phyloP scores from a whole-genome alignment of 257 asterid genomes.

The Coffea canephora region DNA sequence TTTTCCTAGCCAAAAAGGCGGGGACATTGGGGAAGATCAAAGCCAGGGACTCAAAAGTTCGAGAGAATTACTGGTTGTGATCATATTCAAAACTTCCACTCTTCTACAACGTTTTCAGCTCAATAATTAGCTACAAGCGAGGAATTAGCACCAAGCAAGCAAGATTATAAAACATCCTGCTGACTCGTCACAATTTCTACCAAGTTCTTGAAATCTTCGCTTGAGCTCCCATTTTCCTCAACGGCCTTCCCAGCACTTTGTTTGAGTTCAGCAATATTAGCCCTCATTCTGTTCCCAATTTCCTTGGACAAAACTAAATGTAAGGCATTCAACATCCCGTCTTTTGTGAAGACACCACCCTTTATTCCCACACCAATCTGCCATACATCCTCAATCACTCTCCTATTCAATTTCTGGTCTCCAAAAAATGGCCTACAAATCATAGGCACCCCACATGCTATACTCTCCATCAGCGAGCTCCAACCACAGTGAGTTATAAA shows the following conservation, averaged over 20 bases:
- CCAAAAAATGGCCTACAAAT: slow-evolving; percentile 27
- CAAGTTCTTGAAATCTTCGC: slow-evolving; percentile 3
- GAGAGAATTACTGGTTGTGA: not conserved
- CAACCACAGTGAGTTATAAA: slow-evolving; percentile 24
- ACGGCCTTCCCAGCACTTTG: slow-evolving; percentile 12
- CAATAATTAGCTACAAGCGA: not conserved
- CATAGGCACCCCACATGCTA: slow-evolving; percentile 22
- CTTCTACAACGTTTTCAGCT: not conserved
- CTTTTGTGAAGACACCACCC: slow-evolving; percentile 10
- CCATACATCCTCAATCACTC: slow-evolving; percentile 18
- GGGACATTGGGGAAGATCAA: no score
- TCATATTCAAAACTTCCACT: not conserved
- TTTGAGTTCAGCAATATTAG: not conserved
- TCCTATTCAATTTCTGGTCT: slow-evolving; percentile 20
- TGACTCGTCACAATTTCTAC: not conserved
- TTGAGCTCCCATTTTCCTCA: slow-evolving; percentile 15
- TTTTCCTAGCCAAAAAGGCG: no score
- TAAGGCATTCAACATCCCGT: slow-evolving; percentile 4
- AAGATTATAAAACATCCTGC: not conserved
- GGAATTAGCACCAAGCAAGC: no score
- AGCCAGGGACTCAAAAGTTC: no score
- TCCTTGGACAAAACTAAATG: not conserved
- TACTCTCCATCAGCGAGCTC: slow-evolving; percentile 22
- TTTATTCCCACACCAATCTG: slow-evolving; percentile 18
- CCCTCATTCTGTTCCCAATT: slow-evolving; percentile 1